Base-by-base conservation (phyloP, 1,284 basidiomycete genomes). In the Moesziomyces sp. region DNA sequence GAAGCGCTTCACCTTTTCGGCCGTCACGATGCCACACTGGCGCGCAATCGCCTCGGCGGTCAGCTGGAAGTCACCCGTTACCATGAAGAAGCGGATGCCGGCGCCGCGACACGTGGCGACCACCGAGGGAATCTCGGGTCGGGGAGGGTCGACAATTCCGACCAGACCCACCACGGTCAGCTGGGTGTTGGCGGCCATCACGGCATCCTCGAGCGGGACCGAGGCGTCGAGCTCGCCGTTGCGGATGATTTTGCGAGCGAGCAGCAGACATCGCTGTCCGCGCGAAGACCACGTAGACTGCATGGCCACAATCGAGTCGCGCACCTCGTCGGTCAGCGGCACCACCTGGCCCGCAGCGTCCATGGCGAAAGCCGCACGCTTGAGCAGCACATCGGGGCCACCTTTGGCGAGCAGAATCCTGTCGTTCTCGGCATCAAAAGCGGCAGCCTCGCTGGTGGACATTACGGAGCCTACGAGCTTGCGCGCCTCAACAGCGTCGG, bases 11-110 rank as follows among this genome's bases (percentile, higher is more conserved):
- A 64, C 87, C 19, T 62, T 62, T 43, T 58, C 55, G 16, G 44
- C 14, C 0, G 89, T 88, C 69, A 90, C 83, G 65, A 91, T 89
- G 11, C 88, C 88, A 52, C 89, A 88, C 84, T 89, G 83, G 28
- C 83, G 76, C 5, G 90, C 90, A 66, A 91, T 91, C 0, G 90
- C 89, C 1, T 87, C 85, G 7, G 88, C 88, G 0, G 86, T 86
- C 21, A 84, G 59, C 35, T 86, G 86, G 76, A 88, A 88, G 79
- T 89, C 85, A 79, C 90, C 90, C 2, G 90, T 91, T 62, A 92
- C 89, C 86, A 91, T 89, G 76, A 88, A 88, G 74, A 91, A 89
- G 18, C 90, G 86, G 55, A 90, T 88, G 13, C 89, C 89, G 2
- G 90, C 90, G 3, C 87, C 84, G 18, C 90, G 86, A 68, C 88